Evolutionary conservation across 495 filamentous ascomycete species (phyloP).

Genomic region (Tuber borchii): DNA sequence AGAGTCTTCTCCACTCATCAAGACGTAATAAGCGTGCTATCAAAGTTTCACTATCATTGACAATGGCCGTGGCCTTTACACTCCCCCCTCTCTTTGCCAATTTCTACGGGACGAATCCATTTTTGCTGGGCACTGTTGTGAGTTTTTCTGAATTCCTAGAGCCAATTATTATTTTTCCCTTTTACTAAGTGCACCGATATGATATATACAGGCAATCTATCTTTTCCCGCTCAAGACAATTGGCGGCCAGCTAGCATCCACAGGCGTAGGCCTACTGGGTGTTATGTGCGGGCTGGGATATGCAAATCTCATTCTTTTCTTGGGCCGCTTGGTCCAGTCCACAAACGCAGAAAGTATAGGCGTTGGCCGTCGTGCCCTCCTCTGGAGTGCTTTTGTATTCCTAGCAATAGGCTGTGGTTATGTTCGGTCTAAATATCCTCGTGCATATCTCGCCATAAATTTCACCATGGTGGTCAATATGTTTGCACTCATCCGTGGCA

Average conservation of each 20-base stretch:
- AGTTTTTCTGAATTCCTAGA: slow-evolving; percentile 9
- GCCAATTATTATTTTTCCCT: background rate
- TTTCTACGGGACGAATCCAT: slow-evolving; percentile 37
- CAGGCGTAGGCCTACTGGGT: slow-evolving; percentile 27
- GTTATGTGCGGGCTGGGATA: slow-evolving; percentile 33
- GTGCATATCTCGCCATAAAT: slow-evolving; percentile 31
- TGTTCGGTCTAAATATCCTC: slow-evolving; percentile 37
- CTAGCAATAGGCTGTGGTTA: slow-evolving; percentile 33
- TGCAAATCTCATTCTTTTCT: slow-evolving; percentile 32
- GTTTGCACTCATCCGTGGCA: slow-evolving; percentile 40
- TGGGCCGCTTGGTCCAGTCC: slow-evolving; percentile 29
- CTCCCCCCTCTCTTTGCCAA: slow-evolving; percentile 25
- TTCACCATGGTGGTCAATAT: slow-evolving; percentile 41
- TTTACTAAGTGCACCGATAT: slow-evolving; percentile 3
- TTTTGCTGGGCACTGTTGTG: slow-evolving; percentile 39
- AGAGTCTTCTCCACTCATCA: slow-evolving; percentile 20
- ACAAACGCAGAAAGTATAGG: slow-evolving; percentile 12
- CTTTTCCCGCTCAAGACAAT: slow-evolving; percentile 39
- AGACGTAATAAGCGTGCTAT: slow-evolving; percentile 31
- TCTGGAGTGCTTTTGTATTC: slow-evolving; percentile 32
- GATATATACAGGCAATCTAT: slow-evolving; percentile 37
- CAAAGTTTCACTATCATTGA: slow-evolving; percentile 33
- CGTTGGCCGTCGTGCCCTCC: slow-evolving; percentile 24
- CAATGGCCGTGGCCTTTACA: slow-evolving; percentile 33
- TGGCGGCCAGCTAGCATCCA: slow-evolving; percentile 37